phyloP scores from a whole-genome alignment of 192 early-diverging fungal species.

The Gaertneriomyces sp. region DNA sequence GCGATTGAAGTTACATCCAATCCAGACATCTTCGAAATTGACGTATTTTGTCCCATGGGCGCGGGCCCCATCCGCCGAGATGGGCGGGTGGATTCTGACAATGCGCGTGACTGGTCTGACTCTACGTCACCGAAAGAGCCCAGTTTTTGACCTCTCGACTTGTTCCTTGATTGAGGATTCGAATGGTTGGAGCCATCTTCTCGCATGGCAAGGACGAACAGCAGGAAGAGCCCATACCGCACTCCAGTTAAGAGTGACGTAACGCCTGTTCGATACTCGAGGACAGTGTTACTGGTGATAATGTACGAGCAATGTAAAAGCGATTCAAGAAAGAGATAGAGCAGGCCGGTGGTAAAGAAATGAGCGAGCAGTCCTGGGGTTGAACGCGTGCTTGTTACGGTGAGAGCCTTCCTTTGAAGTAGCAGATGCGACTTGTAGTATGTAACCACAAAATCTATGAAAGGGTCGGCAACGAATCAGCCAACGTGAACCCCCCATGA shows the following conservation, averaged over 20 bases:
- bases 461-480: background rate
- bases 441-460: conserved; percentile 6
- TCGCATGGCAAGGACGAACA: conserved; percentile 19
- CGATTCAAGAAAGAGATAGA: conserved; percentile 18
- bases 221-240: conserved; percentile 13
- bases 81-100: too few relatives aligned
- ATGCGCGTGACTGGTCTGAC: too few relatives aligned
- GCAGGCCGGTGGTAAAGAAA: conserved; percentile 11
- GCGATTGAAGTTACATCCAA: too few relatives aligned
- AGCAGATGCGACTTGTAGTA: conserved; percentile 15
- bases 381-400: too few relatives aligned
- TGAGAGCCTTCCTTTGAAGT: background rate
- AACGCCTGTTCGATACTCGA: conserved; percentile 2
- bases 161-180: too few relatives aligned
- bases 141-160: too few relatives aligned
- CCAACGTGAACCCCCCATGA: background rate
- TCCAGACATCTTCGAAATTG: too few relatives aligned
- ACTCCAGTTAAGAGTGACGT: conserved; percentile 9
- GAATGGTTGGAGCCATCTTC: too few relatives aligned
- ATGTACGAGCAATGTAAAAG: conserved; percentile 16
- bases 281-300: conserved; percentile 1
- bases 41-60: too few relatives aligned
- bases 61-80: too few relatives aligned
- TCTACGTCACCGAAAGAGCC: too few relatives aligned
- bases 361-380: background rate